phyloP scores from a whole-genome alignment of 208 protist species.

The Leishmania turanica region DNA sequence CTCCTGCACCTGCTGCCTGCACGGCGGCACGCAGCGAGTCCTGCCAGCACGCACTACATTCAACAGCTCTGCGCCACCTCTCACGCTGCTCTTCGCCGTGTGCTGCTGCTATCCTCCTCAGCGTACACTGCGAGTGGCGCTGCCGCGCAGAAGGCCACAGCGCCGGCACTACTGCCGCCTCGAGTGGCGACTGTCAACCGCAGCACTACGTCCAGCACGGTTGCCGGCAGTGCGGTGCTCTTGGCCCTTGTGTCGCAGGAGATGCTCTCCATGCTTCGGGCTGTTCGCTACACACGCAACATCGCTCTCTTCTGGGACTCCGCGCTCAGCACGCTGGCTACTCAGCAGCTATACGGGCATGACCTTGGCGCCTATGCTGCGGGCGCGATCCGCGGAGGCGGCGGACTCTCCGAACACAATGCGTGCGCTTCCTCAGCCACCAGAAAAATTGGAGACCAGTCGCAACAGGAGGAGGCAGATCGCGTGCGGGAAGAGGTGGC shows the following conservation, averaged over 20 bases:
- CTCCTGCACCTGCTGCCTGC: slow-evolving; percentile 13
- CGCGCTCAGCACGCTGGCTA: slow-evolving; percentile 40
- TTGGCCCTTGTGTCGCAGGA: slow-evolving; percentile 51
- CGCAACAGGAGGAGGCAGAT: slow-evolving; percentile 8
- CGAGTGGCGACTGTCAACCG: not conserved
- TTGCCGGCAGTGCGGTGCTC: slow-evolving; percentile 40
- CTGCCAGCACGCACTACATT: slow-evolving; percentile 8
- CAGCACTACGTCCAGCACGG: not conserved
- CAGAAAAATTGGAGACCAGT: not conserved
- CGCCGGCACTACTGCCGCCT: not conserved
- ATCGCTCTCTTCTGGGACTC: slow-evolving; percentile 51
- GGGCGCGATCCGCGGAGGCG: not conserved
- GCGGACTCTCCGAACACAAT: not conserved
- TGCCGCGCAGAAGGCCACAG: not conserved
- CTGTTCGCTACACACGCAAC: slow-evolving; percentile 18
- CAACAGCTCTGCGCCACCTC: slow-evolving; percentile 25
- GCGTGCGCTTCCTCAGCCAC: not conserved
- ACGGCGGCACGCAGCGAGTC: slow-evolving; percentile 20
- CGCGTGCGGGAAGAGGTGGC: slow-evolving; percentile 25
- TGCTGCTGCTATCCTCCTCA: not conserved
- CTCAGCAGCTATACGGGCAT: not conserved
- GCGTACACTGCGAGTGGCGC: not conserved
- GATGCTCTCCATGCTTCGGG: slow-evolving; percentile 47
- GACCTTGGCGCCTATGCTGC: not conserved
- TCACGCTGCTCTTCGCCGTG: slow-evolving; percentile 6